Conservation (phyloP, 176 grass and related monocot species). For the Typha latifolia region DNA sequence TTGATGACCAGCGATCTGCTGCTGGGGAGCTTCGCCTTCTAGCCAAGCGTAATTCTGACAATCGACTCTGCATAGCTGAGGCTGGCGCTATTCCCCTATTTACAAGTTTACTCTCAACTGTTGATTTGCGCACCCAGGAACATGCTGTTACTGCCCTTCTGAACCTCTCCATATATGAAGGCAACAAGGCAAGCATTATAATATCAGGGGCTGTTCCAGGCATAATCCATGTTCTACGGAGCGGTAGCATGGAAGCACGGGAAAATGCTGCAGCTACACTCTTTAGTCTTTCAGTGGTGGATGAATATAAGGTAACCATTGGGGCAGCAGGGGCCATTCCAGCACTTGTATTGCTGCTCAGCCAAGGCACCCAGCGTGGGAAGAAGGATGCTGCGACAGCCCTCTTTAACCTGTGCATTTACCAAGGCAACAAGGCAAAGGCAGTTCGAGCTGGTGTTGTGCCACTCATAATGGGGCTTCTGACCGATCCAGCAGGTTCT, state of each 20-base stretch:
- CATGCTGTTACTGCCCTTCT: conserved; percentile 85
- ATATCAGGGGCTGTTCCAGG: conserved; percentile 50
- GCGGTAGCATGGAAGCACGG: conserved; percentile 84
- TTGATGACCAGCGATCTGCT: conserved; percentile 51
- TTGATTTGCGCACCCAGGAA: conserved; percentile 65
- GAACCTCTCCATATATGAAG: conserved; percentile 83
- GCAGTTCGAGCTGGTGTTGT: conserved; percentile 76
- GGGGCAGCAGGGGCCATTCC: conserved; percentile 72
- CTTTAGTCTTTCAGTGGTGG: conserved; percentile 86
- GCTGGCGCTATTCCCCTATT: conserved; percentile 79
- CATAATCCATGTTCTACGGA: conserved; percentile 79
- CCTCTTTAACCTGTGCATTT: conserved; percentile 93
- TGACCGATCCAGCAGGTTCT: conserved; percentile 43
- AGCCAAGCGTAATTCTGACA: conserved; percentile 66
- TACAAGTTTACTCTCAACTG: conserved; percentile 40
- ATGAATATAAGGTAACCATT: conserved; percentile 78
- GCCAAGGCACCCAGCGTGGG: conserved; percentile 70
- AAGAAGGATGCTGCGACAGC: conserved; percentile 95
- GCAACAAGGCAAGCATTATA: conserved; percentile 82
- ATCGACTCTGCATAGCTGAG: conserved; percentile 81
- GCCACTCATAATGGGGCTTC: conserved; percentile 73
- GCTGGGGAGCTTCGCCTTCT: conserved; percentile 76
- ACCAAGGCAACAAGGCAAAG: conserved; percentile 79
- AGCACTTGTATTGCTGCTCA: conserved; percentile 67
- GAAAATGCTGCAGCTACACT: conserved; percentile 92